Conservation (phyloP, 352 stramenopile genomes). For the Phytopythium kandeliae region DNA sequence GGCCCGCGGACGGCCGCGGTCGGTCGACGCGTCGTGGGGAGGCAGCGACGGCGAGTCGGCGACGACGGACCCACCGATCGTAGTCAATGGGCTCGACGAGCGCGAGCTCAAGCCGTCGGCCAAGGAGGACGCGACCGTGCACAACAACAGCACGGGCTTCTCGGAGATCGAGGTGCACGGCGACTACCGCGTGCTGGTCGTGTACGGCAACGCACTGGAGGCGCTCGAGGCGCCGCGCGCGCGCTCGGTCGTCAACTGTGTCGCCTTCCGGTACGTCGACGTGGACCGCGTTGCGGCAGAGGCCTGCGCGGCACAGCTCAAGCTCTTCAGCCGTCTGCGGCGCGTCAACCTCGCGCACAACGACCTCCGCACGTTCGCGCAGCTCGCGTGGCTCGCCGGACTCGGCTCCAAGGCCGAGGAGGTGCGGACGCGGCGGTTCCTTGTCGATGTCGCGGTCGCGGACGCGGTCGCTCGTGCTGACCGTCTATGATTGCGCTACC, state of each 20-base stretch:
- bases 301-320: constrained; percentile 34
- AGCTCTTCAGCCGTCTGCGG: constrained; percentile 49
- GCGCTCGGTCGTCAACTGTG: constrained; percentile 45
- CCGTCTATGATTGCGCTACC: background rate
- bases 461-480: background rate
- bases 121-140: constrained; percentile 37
- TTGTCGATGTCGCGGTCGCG: too few species aligned
- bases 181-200: constrained; percentile 56
- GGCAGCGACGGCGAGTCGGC: constrained; percentile 4
- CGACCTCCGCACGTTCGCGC: constrained; percentile 53
- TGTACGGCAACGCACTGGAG: constrained; percentile 66
- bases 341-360: constrained; percentile 65
- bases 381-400: constrained; percentile 48
- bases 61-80: constrained; percentile 1
- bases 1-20: too few species aligned
- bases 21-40: constrained; percentile 8
- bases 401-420: constrained; percentile 62
- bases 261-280: constrained; percentile 57
- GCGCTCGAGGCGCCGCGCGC: constrained; percentile 51
- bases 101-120: constrained; percentile 30
- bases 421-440: constrained; percentile 16
- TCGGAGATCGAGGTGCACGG: constrained; percentile 69
- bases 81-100: constrained; percentile 19
- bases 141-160: constrained; percentile 54
- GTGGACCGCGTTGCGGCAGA: constrained; percentile 40